Base-by-base conservation (phyloP, 1,284 basidiomycete genomes). In the Athelia psychrophila region DNA sequence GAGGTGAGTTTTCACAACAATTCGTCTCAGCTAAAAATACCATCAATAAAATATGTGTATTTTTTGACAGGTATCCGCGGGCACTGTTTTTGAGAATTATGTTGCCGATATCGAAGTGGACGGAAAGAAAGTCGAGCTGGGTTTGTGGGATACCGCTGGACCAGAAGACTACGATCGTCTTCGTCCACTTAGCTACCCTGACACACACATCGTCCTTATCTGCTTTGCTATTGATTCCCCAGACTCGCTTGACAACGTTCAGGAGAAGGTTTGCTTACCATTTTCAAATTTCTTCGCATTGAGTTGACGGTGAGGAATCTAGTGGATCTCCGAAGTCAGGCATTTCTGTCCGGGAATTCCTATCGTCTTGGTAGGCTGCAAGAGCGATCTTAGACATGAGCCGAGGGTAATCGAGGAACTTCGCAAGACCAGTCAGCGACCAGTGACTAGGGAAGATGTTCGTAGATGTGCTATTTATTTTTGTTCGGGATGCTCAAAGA, bases 281-380 rank as follows among this genome's bases (percentile, higher is more conserved):
- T 44, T 33, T 33, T 24, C 35, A 46, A 32, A 40, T 49, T 40
- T 46, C 44, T n/a, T 33, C 33, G 12, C 22, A 32, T 42, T 51
- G n/a, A 55, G n/a, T n/a, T 54, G 22, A 8, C 51, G 13, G 32
- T 40, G 48, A 32, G 46, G 47, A 50, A 48, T 56, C 13, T 56
- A 94, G 91, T 96, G 93, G 93, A 91, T 93, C 64, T 91, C 93
- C 16, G 93, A 96, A 68, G 93, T 96, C 47, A 84, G 91, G 73
- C 93, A 96, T 72, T 96, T 95, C 76, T 95, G 93, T 69, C 79
- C 86, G 45, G 86, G 86, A 54, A 75, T 94, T 40, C 93, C 93
- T 51, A 86, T 94, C 74, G 87, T 95, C 65, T 86, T 96, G 51
- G 91, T 96, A 56, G 93, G 91, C 6, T 95, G 91, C 80, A 96